Percentiles rank a stretch among this genome's conserved stretches.
Conservation (phyloP, 192 early-diverging fungal genomes). For the Backusella australiensis region DNA sequence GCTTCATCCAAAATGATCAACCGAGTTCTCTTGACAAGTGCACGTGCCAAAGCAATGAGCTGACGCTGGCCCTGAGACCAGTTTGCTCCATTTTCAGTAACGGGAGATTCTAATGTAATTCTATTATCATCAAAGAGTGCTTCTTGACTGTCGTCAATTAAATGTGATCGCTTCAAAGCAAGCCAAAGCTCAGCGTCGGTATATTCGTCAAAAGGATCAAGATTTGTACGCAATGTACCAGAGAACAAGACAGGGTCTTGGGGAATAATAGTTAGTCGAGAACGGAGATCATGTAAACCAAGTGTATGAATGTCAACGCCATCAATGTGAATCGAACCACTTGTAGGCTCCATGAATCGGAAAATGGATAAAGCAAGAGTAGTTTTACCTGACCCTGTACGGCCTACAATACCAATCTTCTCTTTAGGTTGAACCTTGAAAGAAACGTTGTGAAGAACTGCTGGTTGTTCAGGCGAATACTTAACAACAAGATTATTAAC, state of each 20-base stretch:
- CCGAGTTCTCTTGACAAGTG: slow-evolving; percentile 46
- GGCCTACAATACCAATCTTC: slow-evolving; percentile 53
- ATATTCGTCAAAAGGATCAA: slow-evolving; percentile 68
- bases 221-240: slow-evolving; percentile 56
- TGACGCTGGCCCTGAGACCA: slow-evolving; percentile 60
- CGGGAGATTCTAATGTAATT: slow-evolving; percentile 38
- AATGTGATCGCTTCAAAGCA: slow-evolving; percentile 35
- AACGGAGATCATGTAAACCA: slow-evolving; percentile 63
- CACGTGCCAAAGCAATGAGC: slow-evolving; percentile 60
- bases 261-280: slow-evolving; percentile 82
- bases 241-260: slow-evolving; percentile 76
- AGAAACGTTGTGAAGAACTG: slow-evolving; percentile 40
- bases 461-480: slow-evolving; percentile 43
- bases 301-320: slow-evolving; percentile 66
- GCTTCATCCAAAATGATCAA: slow-evolving; percentile 72
- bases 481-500: slow-evolving; percentile 36
- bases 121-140: slow-evolving; percentile 16
- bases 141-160: background rate
- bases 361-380: slow-evolving; percentile 45
- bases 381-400: slow-evolving; percentile 52
- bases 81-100: slow-evolving; percentile 52
- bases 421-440: slow-evolving; percentile 37
- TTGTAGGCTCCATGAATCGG: slow-evolving; percentile 48
- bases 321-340: slow-evolving; percentile 62
- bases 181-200: slow-evolving; percentile 50